phyloP scores from a whole-genome alignment of 768 basidiomycete genomes.

The Auricularia sp. region DNA sequence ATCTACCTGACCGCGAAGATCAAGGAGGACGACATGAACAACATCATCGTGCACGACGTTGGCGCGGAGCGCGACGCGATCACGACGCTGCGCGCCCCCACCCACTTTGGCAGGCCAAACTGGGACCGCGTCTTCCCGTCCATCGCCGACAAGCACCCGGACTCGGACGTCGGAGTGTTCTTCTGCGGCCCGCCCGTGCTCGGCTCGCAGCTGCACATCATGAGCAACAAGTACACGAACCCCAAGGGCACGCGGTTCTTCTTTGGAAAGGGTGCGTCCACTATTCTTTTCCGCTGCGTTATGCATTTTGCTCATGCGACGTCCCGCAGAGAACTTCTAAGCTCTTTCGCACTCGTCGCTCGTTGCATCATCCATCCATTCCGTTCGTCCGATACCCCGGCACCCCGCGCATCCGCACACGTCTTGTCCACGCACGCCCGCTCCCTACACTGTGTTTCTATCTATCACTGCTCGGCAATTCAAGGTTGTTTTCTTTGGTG shows the following conservation, averaged over 20 bases:
- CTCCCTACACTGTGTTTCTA: neutral
- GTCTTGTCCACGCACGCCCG: neutral
- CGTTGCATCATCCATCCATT: neutral
- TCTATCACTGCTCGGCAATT: neutral
- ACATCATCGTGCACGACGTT: conserved; percentile 88
- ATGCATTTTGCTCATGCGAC: neutral
- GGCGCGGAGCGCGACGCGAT: conserved; percentile 90
- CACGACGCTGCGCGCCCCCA: conserved; percentile 80
- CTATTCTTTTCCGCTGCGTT: neutral
- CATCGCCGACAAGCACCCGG: conserved; percentile 72
- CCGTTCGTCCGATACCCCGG: neutral
- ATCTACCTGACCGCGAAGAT: conserved; percentile 89
- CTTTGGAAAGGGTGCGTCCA: conserved; percentile 61
- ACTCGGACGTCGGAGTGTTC: conserved; percentile 88
- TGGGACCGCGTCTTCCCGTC: conserved; percentile 68
- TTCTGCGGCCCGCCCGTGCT: conserved; percentile 79
- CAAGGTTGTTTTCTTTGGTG: neutral
- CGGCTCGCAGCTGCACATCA: conserved; percentile 54
- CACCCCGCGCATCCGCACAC: neutral
- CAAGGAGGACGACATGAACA: conserved; percentile 88
- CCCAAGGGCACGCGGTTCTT: conserved; percentile 76
- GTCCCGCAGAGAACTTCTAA: neutral
- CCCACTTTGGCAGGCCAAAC: conserved; percentile 87
- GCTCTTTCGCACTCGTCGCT: neutral
- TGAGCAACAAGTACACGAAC: conserved; percentile 79